Evolutionary conservation across 352 stramenopile genomes (phyloP), one percentile per base, ranked within the genome.

Genomic region (Globisporangium takayamanum): DNA sequence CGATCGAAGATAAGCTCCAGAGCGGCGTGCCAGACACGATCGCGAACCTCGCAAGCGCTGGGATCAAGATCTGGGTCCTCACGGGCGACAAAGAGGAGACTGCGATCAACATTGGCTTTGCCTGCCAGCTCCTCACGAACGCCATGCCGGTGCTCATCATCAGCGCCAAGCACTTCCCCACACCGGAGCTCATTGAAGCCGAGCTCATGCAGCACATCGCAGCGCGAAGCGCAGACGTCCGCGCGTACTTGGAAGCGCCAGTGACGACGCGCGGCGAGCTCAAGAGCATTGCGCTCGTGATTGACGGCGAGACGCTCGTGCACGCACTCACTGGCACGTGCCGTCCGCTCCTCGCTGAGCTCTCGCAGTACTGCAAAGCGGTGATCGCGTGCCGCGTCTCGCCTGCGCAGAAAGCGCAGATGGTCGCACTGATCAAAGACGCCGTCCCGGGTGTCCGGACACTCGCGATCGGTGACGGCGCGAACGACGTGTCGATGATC

Each of bases 401-500:
- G 2, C 88, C 88, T 0, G 82, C 82, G 8, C 87, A 97, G 52
- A 96, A 97, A 70, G 82, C 83, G 6, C 67, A 90, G 20, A 88
- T 96, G 72, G 87, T 94, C 8, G 74, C 74, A 5, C 55, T 95
- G 22, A 88, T 96, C 60, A 94, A 90, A 57, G 70, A 87, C 37
- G 76, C 76, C 48, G 78, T 91, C 3, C 71, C 78, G 37, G 78
- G 79, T 6, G 78, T 87, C 10, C 75, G 77, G 8, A 97, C 88
- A 18, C 71, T 97, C 2, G 80, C 88, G 20, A 97, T 97, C 47
- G 91, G 94, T 28, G 94, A 98, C 61, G 94, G 94, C 45, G 94
- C 94, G 1, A 98, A 98, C 60, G 94, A 98, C 59, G 94, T 98
- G 2, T 88, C 87, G 15, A 98, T 98, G 94, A 97, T 98, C 53